Evolutionary conservation across 495 filamentous ascomycete species (phyloP).

Genomic region (Hypoxylon subgilvum): DNA sequence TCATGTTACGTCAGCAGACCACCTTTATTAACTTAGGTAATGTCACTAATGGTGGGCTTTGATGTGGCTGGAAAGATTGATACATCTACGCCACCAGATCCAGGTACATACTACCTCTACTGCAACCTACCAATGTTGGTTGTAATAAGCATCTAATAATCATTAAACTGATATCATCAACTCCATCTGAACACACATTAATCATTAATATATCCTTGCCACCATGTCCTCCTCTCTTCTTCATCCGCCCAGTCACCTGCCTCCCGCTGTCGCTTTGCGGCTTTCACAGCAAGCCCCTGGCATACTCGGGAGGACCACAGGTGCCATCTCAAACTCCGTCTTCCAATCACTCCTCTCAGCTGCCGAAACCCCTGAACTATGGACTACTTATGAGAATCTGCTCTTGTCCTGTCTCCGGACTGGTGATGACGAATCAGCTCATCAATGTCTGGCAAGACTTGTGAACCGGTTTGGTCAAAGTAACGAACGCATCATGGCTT

Average conservation of each 20-base stretch:
- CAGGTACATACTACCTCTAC: too few species aligned
- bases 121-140: too few species aligned
- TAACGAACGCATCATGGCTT: conserved; percentile 82
- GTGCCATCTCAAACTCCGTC: conserved; percentile 55
- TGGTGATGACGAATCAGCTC: conserved; percentile 79
- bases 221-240: conserved; percentile 58
- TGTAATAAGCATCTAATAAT: too few species aligned
- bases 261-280: conserved; percentile 62
- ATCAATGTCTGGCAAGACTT: conserved; percentile 73
- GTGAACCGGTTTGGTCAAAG: conserved; percentile 77
- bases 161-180: too few species aligned
- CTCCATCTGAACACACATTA: not conserved
- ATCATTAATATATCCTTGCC: not conserved
- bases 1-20: too few species aligned
- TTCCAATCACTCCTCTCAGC: conserved; percentile 60
- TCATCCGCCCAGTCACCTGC: conserved; percentile 55
- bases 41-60: too few species aligned
- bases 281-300: conserved; percentile 79
- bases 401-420: conserved; percentile 83
- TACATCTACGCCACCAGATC: too few species aligned
- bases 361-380: conserved; percentile 76
- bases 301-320: conserved; percentile 62
- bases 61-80: too few species aligned
- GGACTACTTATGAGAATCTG: conserved; percentile 83
- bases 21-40: too few species aligned